phyloP scores from a whole-genome alignment of 2,329 filamentous ascomycete genomes.

The Pyricularia sp. region DNA sequence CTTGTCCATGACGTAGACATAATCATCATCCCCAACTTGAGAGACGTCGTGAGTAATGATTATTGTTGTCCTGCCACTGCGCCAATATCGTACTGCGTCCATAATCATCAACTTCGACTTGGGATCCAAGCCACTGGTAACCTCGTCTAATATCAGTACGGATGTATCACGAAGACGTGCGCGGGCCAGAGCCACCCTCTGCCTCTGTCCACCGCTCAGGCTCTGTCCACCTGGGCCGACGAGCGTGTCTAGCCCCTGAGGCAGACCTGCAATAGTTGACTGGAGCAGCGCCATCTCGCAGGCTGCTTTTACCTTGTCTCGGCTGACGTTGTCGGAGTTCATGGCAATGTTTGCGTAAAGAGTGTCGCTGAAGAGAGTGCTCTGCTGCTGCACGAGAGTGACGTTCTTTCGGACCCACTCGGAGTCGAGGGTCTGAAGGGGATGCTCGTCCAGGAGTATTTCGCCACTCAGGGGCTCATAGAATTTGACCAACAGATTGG shows the following conservation, averaged over 20 bases:
- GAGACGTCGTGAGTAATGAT: constrained; percentile 84
- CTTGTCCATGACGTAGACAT: constrained; percentile 65
- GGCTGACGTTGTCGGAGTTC: constrained; percentile 22
- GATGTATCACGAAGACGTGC: constrained; percentile 65
- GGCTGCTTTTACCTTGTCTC: constrained; percentile 45
- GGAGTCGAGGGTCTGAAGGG: constrained; percentile 47
- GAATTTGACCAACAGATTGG: constrained; percentile 65
- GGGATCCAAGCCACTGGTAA: constrained; percentile 76
- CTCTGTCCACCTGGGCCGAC: constrained; percentile 57
- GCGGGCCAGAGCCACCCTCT: constrained; percentile 68
- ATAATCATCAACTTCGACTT: constrained; percentile 55
- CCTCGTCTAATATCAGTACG: constrained; percentile 77
- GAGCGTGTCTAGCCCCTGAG: constrained; percentile 56
- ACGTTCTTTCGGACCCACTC: constrained; percentile 67
- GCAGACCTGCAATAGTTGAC: constrained; percentile 51
- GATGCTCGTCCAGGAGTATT: constrained; percentile 54
- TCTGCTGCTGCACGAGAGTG: constrained; percentile 71
- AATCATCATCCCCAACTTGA: constrained; percentile 61
- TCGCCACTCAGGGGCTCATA: constrained; percentile 55
- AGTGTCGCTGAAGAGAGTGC: constrained; percentile 68
- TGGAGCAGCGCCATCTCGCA: constrained; percentile 57
- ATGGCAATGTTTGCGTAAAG: constrained; percentile 68
- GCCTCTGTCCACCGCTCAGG: constrained; percentile 75
- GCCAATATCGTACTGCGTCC: constrained; percentile 64
- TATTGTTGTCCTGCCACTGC: constrained; percentile 71